Base-by-base conservation (phyloP, 305 asterid species). In the Striga hermonthica region DNA sequence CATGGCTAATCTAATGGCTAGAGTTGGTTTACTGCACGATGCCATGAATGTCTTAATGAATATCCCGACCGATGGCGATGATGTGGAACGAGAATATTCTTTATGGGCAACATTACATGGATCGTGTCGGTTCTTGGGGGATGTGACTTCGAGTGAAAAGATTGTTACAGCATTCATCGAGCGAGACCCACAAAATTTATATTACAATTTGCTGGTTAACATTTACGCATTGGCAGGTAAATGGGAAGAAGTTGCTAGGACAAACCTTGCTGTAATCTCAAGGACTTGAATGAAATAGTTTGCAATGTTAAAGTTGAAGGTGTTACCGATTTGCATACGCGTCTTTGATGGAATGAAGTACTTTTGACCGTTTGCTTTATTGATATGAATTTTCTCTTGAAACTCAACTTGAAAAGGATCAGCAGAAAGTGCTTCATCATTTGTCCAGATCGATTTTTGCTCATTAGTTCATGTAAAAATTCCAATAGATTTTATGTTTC, bases 1-100 rank as follows among this genome's bases (percentile, higher is more conserved):
- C 84, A 60, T 89, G 90, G 90, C 96, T 64, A 86, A 80, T 73
- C 82, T 89, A 16, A 80, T 79, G 74, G 90, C 85, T 54, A 71
- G 65, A 66, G 75, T 62, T 72, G 95, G 86, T 64, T 75, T 69
- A 43, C 68, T 60, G 77, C 68, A 78, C 56, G 92, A 86, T 65
- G 96, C 96, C 9, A 67, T 81, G 65, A 74, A 74, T 65, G 62
- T 80, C 15, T 56, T 89, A 68, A 72, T 64, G 72, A 78, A 64
- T 76, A 74, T 81, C 64, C 83, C 82, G 9, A 47, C 15, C 31
- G 80, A 78, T 4, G 78, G 72, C 11, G 76, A 75, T 22, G 31
- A 2, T 64, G 57, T 57, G 38, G 67, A 78, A 49, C 73, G 76
- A 7, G 94, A 80, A 73, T 72, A 75, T 66, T 73, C 83, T 1